Conservation (phyloP, 2,329 filamentous ascomycete genomes). For the Immersiporthe knoxdaviesiana region DNA sequence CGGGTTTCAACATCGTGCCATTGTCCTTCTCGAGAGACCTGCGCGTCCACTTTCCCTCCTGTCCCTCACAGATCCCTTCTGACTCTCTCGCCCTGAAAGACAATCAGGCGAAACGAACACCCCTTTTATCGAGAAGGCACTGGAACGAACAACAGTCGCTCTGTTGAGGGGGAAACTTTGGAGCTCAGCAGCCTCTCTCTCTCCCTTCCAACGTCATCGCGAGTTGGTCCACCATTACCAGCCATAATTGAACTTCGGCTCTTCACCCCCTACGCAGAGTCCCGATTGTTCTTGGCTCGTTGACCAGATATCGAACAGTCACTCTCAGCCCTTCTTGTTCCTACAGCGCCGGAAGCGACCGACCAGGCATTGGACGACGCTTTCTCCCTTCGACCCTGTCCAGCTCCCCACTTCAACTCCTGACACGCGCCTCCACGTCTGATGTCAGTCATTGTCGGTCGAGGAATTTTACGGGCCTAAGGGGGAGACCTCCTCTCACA, state of each 20-base stretch:
- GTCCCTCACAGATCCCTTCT: not conserved
- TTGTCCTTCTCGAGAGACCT: not conserved
- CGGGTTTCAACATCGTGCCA: slow-evolving; percentile 13
- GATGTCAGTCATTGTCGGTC: slow-evolving; percentile 22
- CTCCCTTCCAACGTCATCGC: slow-evolving; percentile 1
- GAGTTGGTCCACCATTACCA: not conserved
- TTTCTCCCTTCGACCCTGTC: not conserved
- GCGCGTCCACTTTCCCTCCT: not conserved
- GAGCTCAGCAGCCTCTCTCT: not conserved
- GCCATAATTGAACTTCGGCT: not conserved
- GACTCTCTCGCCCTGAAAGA: not conserved
- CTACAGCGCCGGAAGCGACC: not conserved
- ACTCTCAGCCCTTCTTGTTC: not conserved
- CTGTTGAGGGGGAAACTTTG: not conserved
- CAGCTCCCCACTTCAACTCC: slow-evolving; percentile 21
- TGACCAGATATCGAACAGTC: not conserved
- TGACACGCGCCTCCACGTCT: slow-evolving; percentile 18
- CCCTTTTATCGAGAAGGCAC: not conserved
- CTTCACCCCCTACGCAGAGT: not conserved
- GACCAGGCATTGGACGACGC: not conserved
- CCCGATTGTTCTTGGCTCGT: not conserved
- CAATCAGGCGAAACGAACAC: not conserved
- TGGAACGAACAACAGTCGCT: not conserved
- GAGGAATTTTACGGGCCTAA: slow-evolving; percentile 15
- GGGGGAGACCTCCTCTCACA: slow-evolving; percentile 19